Base-by-base conservation (phyloP, 2,329 filamentous ascomycete species). In the Colletotrichum tanaceti region DNA sequence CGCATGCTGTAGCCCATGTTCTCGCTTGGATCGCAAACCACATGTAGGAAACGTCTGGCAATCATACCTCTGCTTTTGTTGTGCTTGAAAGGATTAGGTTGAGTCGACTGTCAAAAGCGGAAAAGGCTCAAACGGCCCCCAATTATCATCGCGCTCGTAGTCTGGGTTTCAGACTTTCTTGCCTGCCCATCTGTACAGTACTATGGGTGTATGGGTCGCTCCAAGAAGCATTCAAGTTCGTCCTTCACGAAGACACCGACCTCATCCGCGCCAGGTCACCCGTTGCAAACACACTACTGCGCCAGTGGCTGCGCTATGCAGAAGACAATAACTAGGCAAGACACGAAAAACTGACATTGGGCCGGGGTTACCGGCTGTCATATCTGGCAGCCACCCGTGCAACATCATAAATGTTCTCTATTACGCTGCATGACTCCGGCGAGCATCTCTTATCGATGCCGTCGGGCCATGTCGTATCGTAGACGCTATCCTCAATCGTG, bases 181-280 rank as follows among this genome's bases (percentile, higher is more conserved):
- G 53, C 54, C 61, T 47, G 54, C 47, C 65, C 60, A 54, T 66
- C 64, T 52, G 50, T n/a, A n/a, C n/a, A n/a, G n/a, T n/a, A n/a
- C n/a, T n/a, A n/a, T n/a, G n/a, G n/a, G n/a, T 58, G 58, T n/a
- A 38, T 62, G 58, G 52, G n/a, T 63, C 57, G 49, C n/a, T 54
- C n/a, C 41, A 44, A 18, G 44, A 44, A 47, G 55, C 53, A 28
- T 53, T 46, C 24, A 46, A 49, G 41, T 39, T 14, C 24, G 32
- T 41, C 38, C 39, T 32, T 60, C 63, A 24, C 63, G 47, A 65
- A 9, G 28, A 2, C 7, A 9, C 7, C 28, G 10, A 53, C 47
- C 20, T 53, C 35, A 44, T 20, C 47, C 55, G 32, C 28, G 46
- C 39, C 55, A 59, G 38, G 55, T 22, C 18, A n/a, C 43, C 28